These are phyloP conservation scores for Solioccasus polychromus DNA, from an alignment of 768 basidiomycete species.

Conservation along the genomic window DNA sequence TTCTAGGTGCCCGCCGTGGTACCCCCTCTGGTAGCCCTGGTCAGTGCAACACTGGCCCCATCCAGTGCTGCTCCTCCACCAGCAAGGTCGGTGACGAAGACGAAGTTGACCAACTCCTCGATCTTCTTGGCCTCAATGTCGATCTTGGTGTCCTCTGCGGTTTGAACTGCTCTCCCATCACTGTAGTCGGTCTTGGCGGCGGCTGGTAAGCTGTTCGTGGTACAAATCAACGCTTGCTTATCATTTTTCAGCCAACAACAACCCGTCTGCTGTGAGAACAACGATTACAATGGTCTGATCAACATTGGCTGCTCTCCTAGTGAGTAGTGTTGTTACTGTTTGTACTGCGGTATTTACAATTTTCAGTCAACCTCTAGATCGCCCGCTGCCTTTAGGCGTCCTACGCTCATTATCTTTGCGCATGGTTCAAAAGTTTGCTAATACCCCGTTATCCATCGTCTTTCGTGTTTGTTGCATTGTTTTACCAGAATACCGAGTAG, in stretches of 20 bases:
- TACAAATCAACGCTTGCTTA: neutral
- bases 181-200: slow-evolving; percentile 20
- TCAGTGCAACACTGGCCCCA: slow-evolving; percentile 16
- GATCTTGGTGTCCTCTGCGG: slow-evolving; percentile 14
- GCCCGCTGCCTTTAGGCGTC: neutral
- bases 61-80: slow-evolving; percentile 20
- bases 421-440: too few relatives aligned
- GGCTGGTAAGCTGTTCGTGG: slow-evolving; percentile 16
- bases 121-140: neutral
- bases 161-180: slow-evolving; percentile 33
- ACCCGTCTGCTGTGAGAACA: slow-evolving; percentile 41
- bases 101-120: neutral
- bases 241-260: slow-evolving; percentile 27
- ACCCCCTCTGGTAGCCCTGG: slow-evolving; percentile 35
- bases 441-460: too few relatives aligned
- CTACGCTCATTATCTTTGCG: too few relatives aligned
- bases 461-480: too few relatives aligned
- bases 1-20: slow-evolving; percentile 34
- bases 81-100: neutral
- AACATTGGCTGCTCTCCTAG: slow-evolving; percentile 40
- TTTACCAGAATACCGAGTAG: too few relatives aligned
- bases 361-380: slow-evolving; percentile 20
- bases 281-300: slow-evolving; percentile 35
- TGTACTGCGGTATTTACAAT: neutral
- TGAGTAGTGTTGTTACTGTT: slow-evolving; percentile 9